Evolutionary conservation across 2,329 filamentous ascomycete species (phyloP).

Genomic region (Alternaria angustiovoidea): DNA sequence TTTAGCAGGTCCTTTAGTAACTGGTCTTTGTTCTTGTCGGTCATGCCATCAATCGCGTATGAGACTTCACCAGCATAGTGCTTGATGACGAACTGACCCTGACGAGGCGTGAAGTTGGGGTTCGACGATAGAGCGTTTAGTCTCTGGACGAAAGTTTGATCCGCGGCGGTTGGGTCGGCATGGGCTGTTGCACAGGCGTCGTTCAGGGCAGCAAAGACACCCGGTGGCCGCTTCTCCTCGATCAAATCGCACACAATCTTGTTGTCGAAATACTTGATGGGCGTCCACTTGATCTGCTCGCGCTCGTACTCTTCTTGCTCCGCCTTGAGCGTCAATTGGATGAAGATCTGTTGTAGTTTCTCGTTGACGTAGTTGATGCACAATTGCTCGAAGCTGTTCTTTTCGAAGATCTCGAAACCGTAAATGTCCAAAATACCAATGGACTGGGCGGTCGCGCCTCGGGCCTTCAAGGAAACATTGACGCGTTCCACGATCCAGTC

Average conservation of each 20-base stretch:
- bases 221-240: constrained; percentile 86
- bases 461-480: constrained; percentile 85
- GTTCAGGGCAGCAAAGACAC: constrained; percentile 94
- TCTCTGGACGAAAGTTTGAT: constrained; percentile 93
- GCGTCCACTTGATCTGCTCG: constrained; percentile 98
- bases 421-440: constrained; percentile 99
- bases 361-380: constrained; percentile 99
- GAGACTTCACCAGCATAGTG: constrained; percentile 97
- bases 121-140: constrained; percentile 88
- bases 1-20: constrained; percentile 92
- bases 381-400: constrained; percentile 97
- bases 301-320: constrained; percentile 97
- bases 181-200: constrained; percentile 99
- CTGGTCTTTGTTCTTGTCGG: constrained; percentile 99
- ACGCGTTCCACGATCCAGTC: constrained; percentile 97
- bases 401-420: constrained; percentile 97
- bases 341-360: constrained; percentile 98
- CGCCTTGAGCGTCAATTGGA: constrained; percentile 93
- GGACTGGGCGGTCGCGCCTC: constrained; percentile 77
- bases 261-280: constrained; percentile 99
- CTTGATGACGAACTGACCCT: constrained; percentile 98
- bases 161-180: constrained; percentile 91
- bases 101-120: constrained; percentile 86
- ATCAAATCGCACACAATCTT: constrained; percentile 98
- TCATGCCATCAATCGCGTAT: constrained; percentile 95